These are phyloP conservation scores for Prillingera fragicola DNA, from an alignment of 1,284 basidiomycete species.

Conservation along the genomic window DNA sequence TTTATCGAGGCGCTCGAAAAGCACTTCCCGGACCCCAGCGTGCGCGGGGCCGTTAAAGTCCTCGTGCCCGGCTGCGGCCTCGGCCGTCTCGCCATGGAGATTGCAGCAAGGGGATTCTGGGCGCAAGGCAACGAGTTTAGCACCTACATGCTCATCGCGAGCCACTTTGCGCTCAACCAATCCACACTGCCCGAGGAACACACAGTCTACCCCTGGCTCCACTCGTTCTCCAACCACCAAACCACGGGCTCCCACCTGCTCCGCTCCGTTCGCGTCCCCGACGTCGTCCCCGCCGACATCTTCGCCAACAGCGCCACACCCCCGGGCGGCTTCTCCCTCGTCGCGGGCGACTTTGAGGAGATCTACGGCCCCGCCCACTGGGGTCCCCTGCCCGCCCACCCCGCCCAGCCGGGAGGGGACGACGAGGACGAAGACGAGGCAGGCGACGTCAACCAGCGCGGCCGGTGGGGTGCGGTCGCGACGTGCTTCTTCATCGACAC, in stretches of 20 bases:
- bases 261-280: slow-evolving; percentile 66
- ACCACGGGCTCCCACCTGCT: slow-evolving; percentile 60
- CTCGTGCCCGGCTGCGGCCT: slow-evolving; percentile 84
- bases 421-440: slow-evolving; percentile 47
- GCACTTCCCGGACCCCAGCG: slow-evolving; percentile 55
- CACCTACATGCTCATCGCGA: slow-evolving; percentile 82
- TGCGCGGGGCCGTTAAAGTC: slow-evolving; percentile 51
- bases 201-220: slow-evolving; percentile 78
- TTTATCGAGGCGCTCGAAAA: slow-evolving; percentile 66
- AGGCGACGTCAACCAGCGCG: slow-evolving; percentile 52
- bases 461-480: slow-evolving; percentile 79
- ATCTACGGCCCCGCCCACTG: slow-evolving; percentile 60
- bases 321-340: slow-evolving; percentile 61
- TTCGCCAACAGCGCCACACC: slow-evolving; percentile 53
- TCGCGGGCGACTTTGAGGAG: slow-evolving; percentile 90
- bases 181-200: slow-evolving; percentile 63
- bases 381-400: slow-evolving; percentile 12
- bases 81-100: slow-evolving; percentile 76
- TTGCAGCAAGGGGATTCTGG: slow-evolving; percentile 72
- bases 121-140: slow-evolving; percentile 92
- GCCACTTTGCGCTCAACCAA: slow-evolving; percentile 73
- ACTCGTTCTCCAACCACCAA: slow-evolving; percentile 76
- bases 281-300: slow-evolving; percentile 70
- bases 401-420: not conserved
- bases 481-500: slow-evolving; percentile 99